phyloP scores from a whole-genome alignment of 2,329 filamentous ascomycete genomes.

The Paradendryphiella salina region DNA sequence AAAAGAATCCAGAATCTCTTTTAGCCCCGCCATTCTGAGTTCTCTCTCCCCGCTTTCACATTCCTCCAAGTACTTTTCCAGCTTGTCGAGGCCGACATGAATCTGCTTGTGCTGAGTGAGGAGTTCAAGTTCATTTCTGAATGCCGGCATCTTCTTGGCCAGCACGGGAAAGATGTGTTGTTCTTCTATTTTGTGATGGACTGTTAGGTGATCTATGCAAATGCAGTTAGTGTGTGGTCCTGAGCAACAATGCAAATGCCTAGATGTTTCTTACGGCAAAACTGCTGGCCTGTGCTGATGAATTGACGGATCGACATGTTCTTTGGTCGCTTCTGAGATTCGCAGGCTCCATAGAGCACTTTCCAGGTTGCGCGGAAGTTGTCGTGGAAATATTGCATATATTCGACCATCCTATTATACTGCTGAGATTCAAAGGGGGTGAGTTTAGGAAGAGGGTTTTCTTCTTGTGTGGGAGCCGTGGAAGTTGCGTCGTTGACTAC shows the following conservation, averaged over 20 bases:
- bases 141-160: conserved; percentile 77
- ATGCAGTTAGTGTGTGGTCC: not conserved
- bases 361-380: conserved; percentile 63
- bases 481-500: conserved; percentile 5
- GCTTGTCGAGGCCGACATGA: conserved; percentile 70
- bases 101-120: conserved; percentile 77
- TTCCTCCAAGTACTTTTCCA: conserved; percentile 66
- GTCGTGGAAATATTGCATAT: conserved; percentile 69
- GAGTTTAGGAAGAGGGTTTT: conserved; percentile 62
- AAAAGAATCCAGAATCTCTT: conserved; percentile 75
- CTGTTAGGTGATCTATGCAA: conserved; percentile 58
- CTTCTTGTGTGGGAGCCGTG: conserved; percentile 4
- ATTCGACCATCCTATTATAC: conserved; percentile 74
- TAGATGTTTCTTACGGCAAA: conserved; percentile 52
- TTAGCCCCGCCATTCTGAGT: conserved; percentile 61
- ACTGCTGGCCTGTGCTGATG: conserved; percentile 67
- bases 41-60: conserved; percentile 67
- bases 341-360: conserved; percentile 68
- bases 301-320: conserved; percentile 71
- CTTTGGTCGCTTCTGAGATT: conserved; percentile 60
- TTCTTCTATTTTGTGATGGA: conserved; percentile 85
- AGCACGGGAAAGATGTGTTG: conserved; percentile 77
- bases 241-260: not conserved
- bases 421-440: conserved; percentile 66
- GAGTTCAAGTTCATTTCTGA: conserved; percentile 66